Evolutionary conservation across 2,329 filamentous ascomycete species (phyloP), one percentile per base, ranked within the genome.

Genomic region (Beauveria sp.): DNA sequence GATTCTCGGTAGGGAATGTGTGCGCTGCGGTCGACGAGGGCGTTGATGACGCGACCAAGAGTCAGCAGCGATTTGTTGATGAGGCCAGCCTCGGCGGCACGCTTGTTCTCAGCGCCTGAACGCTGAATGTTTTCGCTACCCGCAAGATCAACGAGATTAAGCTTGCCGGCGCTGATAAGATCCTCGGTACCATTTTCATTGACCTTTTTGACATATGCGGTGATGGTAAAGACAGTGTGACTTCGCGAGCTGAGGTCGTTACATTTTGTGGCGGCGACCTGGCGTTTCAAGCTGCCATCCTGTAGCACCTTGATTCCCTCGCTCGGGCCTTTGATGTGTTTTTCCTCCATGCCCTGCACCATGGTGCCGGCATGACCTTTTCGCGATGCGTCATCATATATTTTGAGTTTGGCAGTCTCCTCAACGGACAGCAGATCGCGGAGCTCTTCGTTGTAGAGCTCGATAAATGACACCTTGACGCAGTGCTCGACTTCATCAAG

Each of bases 181-280:
- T 98, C 93, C 70, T 98, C 93, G 5, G 90, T 90, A 4, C 92
- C 93, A 63, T 88, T 86, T 53, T 96, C 90, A 2, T 86, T 85
- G 1, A 85, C 85, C 64, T 89, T 87, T 74, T 96, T 96, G 69
- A 92, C 88, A 70, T 93, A 91, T 0, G 93, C 90, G 1, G 93
- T 97, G 63, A 99, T 90, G 8, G 95, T 98, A 71, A 99, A 99
- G 24, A 99, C 89, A 0, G 95, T 99, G 71, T 99, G 96, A 78
- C 93, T 96, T 73, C 95, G 87, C 68, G 93, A 97, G 75, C 93
- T 97, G 60, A 98, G 85, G 69, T 99, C 95, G 73, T 99, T 99
- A 83, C 95, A 99, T 75, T 98, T 98, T n/a, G 95, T 99, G 4
- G 96, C 92, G 6, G 95, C 96, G n/a, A 99, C 95, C 74, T 99